Percentiles rank a stretch among this genome's conserved stretches.
phyloP scores from a whole-genome alignment of 257 asterid species.

The Salvia hispanica region DNA sequence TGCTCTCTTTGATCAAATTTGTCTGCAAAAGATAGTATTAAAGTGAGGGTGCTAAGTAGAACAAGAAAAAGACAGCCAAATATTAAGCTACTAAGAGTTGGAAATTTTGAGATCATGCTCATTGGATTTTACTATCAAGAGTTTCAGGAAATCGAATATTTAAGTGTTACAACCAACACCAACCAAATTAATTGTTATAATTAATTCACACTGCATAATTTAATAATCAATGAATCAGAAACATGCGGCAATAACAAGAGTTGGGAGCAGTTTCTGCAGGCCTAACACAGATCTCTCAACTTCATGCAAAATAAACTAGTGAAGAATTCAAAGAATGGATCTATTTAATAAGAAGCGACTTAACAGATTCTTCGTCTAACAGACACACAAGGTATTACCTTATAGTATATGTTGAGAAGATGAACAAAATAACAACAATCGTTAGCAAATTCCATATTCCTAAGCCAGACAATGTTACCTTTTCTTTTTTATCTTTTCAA shows the following conservation, averaged over 20 bases:
- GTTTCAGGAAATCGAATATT: not conserved
- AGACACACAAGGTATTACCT: not conserved
- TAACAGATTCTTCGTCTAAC: not conserved
- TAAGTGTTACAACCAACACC: not conserved
- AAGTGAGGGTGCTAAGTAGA: slow-evolving; percentile 1
- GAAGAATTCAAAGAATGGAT: not conserved
- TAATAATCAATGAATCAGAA: not conserved
- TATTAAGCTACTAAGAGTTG: slow-evolving; percentile 4
- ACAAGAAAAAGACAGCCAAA: not conserved
- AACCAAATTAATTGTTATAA: not conserved
- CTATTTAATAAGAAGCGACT: not conserved
- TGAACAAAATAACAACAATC: not conserved
- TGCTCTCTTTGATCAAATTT: slow-evolving; percentile 95
- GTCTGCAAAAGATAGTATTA: slow-evolving; percentile 55
- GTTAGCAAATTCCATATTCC: not conserved
- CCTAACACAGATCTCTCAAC: slow-evolving; percentile 2
- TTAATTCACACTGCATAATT: not conserved
- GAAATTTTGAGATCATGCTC: not conserved
- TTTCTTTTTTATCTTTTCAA: not conserved
- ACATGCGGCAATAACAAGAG: slow-evolving; percentile 4
- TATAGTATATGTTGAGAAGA: not conserved
- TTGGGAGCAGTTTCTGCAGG: not conserved
- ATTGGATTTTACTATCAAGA: not conserved
- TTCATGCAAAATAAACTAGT: not conserved
- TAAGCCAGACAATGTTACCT: not conserved